A percentile compares a stretch with the other conserved stretches of the same genome.
Evolutionary conservation across 805 yeast species (phyloP).

Genomic region (Nakazawaea populi): DNA sequence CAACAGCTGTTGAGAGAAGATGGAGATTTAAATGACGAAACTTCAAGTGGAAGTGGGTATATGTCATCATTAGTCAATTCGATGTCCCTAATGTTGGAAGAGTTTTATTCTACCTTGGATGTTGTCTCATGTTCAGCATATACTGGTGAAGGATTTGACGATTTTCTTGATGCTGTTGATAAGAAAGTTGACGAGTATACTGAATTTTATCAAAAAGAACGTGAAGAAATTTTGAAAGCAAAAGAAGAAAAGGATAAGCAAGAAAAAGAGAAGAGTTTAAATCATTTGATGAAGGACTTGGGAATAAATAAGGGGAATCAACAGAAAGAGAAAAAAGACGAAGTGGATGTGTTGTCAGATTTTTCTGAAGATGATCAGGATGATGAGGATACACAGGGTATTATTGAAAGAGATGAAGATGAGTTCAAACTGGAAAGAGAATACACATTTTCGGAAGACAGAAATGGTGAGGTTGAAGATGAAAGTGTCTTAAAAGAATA

Average conservation of each 20-base stretch:
- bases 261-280: conserved; percentile 65
- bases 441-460: conserved; percentile 61
- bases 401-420: conserved; percentile 39
- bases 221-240: conserved; percentile 72
- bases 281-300: conserved; percentile 78
- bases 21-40: conserved; percentile 60
- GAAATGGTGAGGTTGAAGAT: conserved; percentile 54
- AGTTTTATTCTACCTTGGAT: conserved; percentile 88
- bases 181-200: conserved; percentile 84
- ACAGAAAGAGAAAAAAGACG: conserved; percentile 20
- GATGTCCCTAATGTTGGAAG: conserved; percentile 94
- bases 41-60: conserved; percentile 68
- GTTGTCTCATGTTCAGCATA: conserved; percentile 89
- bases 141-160: conserved; percentile 94
- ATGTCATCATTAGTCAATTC: conserved; percentile 93
- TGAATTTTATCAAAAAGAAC: conserved; percentile 75
- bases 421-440: conserved; percentile 43
- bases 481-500: conserved; percentile 60
- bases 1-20: conserved; percentile 69
- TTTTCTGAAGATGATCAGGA: conserved; percentile 38
- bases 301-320: conserved; percentile 42
- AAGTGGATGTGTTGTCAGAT: conserved; percentile 47
- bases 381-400: conserved; percentile 41
- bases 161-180: conserved; percentile 79
- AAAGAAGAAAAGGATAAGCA: conserved; percentile 71